Base-by-base conservation (phyloP, 768 basidiomycete genomes). In the Russula lepida region DNA sequence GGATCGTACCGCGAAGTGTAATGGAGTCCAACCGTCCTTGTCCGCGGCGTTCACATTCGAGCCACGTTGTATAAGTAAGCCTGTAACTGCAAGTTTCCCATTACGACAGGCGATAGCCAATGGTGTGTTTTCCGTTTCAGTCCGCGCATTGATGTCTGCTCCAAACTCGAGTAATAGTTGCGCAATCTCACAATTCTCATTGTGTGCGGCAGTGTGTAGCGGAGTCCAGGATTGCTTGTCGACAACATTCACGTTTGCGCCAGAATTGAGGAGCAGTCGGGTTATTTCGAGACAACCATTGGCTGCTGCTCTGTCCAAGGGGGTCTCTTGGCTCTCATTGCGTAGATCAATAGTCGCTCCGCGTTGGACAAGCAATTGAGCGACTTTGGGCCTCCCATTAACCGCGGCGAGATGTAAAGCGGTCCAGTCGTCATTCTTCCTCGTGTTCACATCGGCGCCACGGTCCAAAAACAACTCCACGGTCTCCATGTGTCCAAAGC, bases 361-460 rank as follows among this genome's bases (percentile, higher is more conserved):
- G 4, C 23, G 39, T 28, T 62, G 6, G 12, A 62, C 9, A 21
- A 62, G 54, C 6, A 44, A 12, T 2, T 35, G 39, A 3, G 5
- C 48, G 17, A 47, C 32, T 23, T 58, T 23, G 12, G 21, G 19
- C n/a, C 43, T 30, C 25, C 32, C 54, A 28, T 56, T 62, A 8
- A 32, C 37, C 3, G 50, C 15, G 33, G 56, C 60, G 8, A 57
- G 30, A 43, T 62, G 60, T 7, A 62, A 25, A 11, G 55, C 7
- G 1, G 56, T 57, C 60, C 60, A 56, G 6, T 17, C 54, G 23
- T 58, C 60, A 5, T 30, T 43, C 21, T 56, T 44, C 25, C 7
- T 39, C 12, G n/a, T 25, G n/a, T 58, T 27, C 9, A 58, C 17
- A 19, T 58, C 48, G 21, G 17, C 46, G 21, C 49, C 39, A 15